Evolutionary conservation across 2,329 filamentous ascomycete species (phyloP).

Genomic region (Pseudonectria buxi): DNA sequence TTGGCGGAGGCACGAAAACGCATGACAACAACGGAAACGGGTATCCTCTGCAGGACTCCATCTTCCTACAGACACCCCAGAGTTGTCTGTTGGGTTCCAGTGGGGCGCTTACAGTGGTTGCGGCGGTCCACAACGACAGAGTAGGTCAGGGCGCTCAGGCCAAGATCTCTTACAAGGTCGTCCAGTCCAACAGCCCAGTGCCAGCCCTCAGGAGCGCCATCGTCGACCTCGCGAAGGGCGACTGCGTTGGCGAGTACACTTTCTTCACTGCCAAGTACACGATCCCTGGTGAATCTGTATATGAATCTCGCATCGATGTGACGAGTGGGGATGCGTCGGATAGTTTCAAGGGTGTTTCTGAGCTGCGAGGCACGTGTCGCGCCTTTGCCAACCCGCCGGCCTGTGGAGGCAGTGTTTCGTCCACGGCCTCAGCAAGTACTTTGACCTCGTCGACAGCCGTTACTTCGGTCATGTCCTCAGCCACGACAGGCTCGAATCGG

Average conservation of each 20-base stretch:
- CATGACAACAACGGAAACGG: slow-evolving; percentile 52
- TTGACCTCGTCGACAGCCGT: no score
- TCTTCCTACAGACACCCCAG: slow-evolving; percentile 50
- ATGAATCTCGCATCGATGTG: slow-evolving; percentile 40
- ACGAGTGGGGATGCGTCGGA: slow-evolving; percentile 36
- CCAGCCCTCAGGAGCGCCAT: slow-evolving; percentile 33
- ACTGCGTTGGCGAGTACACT: slow-evolving; percentile 42
- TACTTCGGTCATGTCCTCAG: no score
- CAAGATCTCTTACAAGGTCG: slow-evolving; percentile 37
- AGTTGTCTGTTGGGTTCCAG: slow-evolving; percentile 44
- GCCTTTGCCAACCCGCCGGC: slow-evolving; percentile 31
- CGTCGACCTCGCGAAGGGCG: slow-evolving; percentile 34
- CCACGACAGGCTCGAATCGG: no score
- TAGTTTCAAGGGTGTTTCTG: slow-evolving; percentile 41
- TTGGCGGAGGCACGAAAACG: slow-evolving; percentile 37
- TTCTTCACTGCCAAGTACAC: slow-evolving; percentile 38
- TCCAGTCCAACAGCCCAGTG: slow-evolving; percentile 34
- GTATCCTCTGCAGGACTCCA: slow-evolving; percentile 47
- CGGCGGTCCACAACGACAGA: slow-evolving; percentile 44
- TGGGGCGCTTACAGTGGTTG: slow-evolving; percentile 38
- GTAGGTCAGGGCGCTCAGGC: slow-evolving; percentile 34
- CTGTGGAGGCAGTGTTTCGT: slow-evolving; percentile 16
- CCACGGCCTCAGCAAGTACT: slow-evolving; percentile 10
- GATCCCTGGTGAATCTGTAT: slow-evolving; percentile 38
- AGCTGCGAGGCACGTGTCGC: slow-evolving; percentile 38